Conservation (phyloP, 2,329 filamentous ascomycete species). For the Nigrospora osmanthi region DNA sequence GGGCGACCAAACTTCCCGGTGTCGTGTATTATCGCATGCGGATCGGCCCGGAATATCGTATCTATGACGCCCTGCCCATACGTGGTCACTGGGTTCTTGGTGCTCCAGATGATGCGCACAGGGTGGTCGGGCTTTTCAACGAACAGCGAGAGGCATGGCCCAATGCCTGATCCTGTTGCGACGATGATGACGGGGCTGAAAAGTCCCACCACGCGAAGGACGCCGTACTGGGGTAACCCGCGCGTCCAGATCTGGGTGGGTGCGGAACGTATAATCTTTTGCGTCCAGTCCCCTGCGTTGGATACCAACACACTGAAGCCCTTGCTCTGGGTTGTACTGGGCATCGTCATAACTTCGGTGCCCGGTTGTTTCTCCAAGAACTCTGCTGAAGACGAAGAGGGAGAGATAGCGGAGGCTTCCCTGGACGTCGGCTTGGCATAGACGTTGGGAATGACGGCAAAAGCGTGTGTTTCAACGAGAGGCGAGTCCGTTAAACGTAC, state of each 20-base stretch:
- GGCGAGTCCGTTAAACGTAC: conserved; percentile 45
- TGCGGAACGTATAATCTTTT: conserved; percentile 42
- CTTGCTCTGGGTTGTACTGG: conserved; percentile 5
- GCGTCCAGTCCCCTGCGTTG: conserved; percentile 59
- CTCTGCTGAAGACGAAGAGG: conserved; percentile 1
- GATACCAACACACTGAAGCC: conserved; percentile 52
- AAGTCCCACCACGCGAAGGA: conserved; percentile 48
- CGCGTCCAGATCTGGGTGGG: conserved; percentile 50
- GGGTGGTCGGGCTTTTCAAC: conserved; percentile 28
- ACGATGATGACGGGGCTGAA: conserved; percentile 51
- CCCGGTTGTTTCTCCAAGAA: conserved; percentile 10
- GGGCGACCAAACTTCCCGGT: conserved; percentile 19
- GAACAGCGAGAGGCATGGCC: conserved; percentile 49
- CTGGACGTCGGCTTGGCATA: conserved; percentile 5
- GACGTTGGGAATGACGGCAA: conserved; percentile 49
- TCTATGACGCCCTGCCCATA: conserved; percentile 21
- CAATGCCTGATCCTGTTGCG: conserved; percentile 57
- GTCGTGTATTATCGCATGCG: conserved; percentile 23
- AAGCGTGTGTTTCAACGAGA: conserved; percentile 53
- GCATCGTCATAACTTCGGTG: too few species aligned
- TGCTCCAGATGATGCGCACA: conserved; percentile 26
- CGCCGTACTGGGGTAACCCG: conserved; percentile 50
- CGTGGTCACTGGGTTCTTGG: conserved; percentile 21
- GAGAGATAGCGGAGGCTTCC: background rate
- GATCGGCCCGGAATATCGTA: conserved; percentile 16